A percentile compares a stretch with the other conserved stretches of the same genome.
Conservation (phyloP, 2,329 filamentous ascomycete species). For the Xylaria polymorpha region DNA sequence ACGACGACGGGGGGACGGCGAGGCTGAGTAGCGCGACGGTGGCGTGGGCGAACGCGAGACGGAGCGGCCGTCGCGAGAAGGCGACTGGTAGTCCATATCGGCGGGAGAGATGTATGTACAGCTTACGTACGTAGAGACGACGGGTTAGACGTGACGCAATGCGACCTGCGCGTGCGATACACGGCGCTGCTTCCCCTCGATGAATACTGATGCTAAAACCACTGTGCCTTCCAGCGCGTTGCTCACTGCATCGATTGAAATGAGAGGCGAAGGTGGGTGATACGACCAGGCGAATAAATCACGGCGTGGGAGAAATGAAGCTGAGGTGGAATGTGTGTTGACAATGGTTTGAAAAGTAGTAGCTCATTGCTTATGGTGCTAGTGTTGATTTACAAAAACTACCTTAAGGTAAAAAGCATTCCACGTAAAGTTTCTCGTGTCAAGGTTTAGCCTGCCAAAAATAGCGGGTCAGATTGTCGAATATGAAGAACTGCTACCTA, state of each 20-base stretch:
- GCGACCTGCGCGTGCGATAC: constrained; percentile 5
- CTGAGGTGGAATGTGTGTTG: neutral
- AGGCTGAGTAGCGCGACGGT: constrained; percentile 54
- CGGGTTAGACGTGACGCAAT: constrained; percentile 18
- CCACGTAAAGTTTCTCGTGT: too few species aligned
- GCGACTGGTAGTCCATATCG: constrained; percentile 49
- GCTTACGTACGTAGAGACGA: neutral
- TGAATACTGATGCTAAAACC: neutral
- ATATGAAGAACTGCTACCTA: too few species aligned
- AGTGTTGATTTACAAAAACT: constrained; percentile 3
- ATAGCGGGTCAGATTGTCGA: too few species aligned
- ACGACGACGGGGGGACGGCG: constrained; percentile 49
- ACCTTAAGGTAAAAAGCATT: neutral
- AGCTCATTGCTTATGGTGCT: neutral
- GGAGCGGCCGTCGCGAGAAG: constrained; percentile 47
- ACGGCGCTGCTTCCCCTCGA: neutral
- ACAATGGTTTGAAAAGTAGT: neutral
- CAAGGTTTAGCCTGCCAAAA: too few species aligned
- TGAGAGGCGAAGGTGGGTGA: neutral
- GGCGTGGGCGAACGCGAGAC: constrained; percentile 52
- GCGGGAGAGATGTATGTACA: neutral
- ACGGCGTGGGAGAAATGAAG: neutral
- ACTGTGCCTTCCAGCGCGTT: neutral
- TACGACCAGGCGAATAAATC: neutral
- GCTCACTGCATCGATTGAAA: neutral